Evolutionary conservation across 331 rosid species (phyloP), one percentile per base, ranked within the genome.

Genomic region (Acacia concinna): DNA sequence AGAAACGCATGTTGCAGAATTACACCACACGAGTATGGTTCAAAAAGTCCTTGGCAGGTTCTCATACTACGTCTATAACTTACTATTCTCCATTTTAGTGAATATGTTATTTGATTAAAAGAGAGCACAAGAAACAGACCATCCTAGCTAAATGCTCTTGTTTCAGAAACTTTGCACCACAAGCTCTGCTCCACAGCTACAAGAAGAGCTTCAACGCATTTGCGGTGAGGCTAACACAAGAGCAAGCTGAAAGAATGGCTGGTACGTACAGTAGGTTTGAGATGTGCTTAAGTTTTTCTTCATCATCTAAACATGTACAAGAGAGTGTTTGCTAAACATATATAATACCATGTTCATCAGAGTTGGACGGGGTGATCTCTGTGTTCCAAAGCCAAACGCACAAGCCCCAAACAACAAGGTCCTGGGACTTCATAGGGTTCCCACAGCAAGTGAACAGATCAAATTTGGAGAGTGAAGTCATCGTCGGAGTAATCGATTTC

Each of bases 391-490:
- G 28, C 44, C 13, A 70, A 72, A 46, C 4, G 44, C 43, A 72
- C 32, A 15, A 62, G 54, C 34, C 1, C 8, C 67, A 79, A 0
- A 79, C 82, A 32, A 70, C 82, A 23, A 62, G 73, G 32, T 79
- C 82, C 0, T 79, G 82, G 83, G 83, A 79, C 34, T 79, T 79
- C 83, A 18, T 79, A 46, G 83, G 83, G 11, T 79, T 79, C 1
- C 18, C 83, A 3, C 20, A 63, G 34, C 62, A 27, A 18, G 67
- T 46, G 15, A 20, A 47, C 1, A 79, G 83, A 66, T 14, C 81
- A 49, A 51, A 12, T 67, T 0, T 25, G 4, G 74, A 77, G 38
- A 66, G 81, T 7, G 74, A 77, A 28, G 17, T 77, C 40, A 25
- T 77, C 0, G 56, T 77, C 2, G 81, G 81, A 47, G 66, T 77